These are phyloP conservation scores for Tuber umbilicatum DNA, from an alignment of 495 filamentous ascomycete species.

Conservation along the genomic window DNA sequence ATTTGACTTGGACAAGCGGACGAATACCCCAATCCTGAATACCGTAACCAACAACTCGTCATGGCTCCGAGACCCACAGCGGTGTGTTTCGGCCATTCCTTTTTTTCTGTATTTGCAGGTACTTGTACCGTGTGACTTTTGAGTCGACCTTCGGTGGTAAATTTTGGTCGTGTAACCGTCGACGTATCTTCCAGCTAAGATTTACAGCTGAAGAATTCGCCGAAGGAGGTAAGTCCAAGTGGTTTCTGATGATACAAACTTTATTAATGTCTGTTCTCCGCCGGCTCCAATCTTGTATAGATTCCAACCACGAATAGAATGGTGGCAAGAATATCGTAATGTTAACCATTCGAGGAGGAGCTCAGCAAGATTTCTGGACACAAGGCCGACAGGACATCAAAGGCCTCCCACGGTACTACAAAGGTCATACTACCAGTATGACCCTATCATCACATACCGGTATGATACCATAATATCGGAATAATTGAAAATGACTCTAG, in stretches of 20 bases:
- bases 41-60: not conserved
- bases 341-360: not conserved
- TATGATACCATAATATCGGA: not conserved
- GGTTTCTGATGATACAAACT: not conserved
- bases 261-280: not conserved
- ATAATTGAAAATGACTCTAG: not conserved
- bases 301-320: not conserved
- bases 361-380: not conserved
- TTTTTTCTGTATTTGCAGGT: not conserved
- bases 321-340: conserved; percentile 2
- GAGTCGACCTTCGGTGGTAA: not conserved
- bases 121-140: not conserved
- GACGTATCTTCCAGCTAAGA: not conserved
- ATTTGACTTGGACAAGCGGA: not conserved
- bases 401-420: not conserved
- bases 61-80: not conserved
- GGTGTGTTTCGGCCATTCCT: not conserved
- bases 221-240: not conserved
- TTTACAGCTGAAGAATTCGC: not conserved
- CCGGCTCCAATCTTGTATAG: not conserved
- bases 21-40: not conserved
- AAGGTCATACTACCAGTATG: not conserved
- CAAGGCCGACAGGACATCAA: not conserved
- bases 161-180: not conserved
- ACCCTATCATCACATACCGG: not conserved